Base-by-base conservation (phyloP, 2,329 filamentous ascomycete species). In the Amesomyces nigricolor region DNA sequence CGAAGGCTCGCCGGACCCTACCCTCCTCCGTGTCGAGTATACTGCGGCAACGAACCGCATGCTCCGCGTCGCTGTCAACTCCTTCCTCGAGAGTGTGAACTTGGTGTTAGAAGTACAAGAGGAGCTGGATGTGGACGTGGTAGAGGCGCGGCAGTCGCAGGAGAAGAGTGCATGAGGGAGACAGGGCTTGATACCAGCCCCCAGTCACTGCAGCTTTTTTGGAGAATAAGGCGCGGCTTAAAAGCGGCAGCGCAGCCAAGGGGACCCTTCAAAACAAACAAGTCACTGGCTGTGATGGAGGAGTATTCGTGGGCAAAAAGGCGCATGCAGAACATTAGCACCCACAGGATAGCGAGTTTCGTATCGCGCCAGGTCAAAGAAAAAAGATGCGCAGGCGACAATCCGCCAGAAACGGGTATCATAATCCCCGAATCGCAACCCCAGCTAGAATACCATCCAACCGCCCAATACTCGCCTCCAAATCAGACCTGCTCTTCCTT, bases 51-150 rank as follows among this genome's bases (percentile, higher is more conserved):
- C 94, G 17, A 96, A 96, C 69, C 86, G 94, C 63, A 97, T 97
- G 92, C 79, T 99, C 56, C 86, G 94, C 44, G 94, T 99, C 2
- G 89, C 92, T 3, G 91, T 96, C 54, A 97, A 97, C 73, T 90
- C 91, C 9, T 96, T 96, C 71, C 91, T 97, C 78, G 92, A 97
- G 66, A 95, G 87, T 63, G 71, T 96, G 54, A 83, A 84, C 51
- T 83, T 96, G 5, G 86, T 96, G 1, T 71, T 96, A 42, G 88
- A 91, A 53, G 88, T 95, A 14, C 96, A 96, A 88, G 85, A 89
- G 70, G 87, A 95, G 69, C 72, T 97, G 64, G 92, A 97, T 71
- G 82, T 85, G 26, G 91, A 96, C 73, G 86, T 94, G 2, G 69
- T 96, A 39, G 81, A 68, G 45, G 58, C 63, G n/a, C 47, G 50